A percentile compares a stretch with the other conserved stretches of the same genome.
These are phyloP conservation scores for Didymella pomorum DNA, from an alignment of 2,329 filamentous ascomycete species.

Conservation along the genomic window DNA sequence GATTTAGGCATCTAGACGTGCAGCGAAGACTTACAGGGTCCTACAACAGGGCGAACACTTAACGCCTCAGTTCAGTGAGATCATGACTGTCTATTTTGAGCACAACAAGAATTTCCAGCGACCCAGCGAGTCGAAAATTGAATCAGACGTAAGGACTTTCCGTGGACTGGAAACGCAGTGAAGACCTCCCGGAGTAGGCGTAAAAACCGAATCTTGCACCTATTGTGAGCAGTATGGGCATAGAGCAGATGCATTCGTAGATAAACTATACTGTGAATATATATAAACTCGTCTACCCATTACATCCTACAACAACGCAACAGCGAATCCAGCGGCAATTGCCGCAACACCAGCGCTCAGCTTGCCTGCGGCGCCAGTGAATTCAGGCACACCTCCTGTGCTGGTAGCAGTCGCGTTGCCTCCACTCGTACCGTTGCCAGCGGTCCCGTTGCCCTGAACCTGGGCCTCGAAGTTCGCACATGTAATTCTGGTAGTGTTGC, in stretches of 20 bases:
- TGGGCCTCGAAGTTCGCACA: slow-evolving; percentile 66
- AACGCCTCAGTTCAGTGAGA: too few relatives aligned
- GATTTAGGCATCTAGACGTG: neutral
- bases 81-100: neutral
- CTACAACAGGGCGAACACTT: neutral
- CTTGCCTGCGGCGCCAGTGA: slow-evolving; percentile 27
- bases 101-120: neutral
- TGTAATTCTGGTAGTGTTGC: slow-evolving; percentile 60
- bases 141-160: neutral
- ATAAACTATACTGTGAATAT: too few relatives aligned
- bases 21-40: neutral
- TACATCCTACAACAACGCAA: slow-evolving; percentile 17
- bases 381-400: slow-evolving; percentile 18
- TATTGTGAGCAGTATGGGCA: too few relatives aligned
- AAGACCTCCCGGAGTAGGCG: too few relatives aligned
- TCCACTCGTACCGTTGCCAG: slow-evolving; percentile 19
- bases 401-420: slow-evolving; percentile 22
- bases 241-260: too few relatives aligned
- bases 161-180: neutral
- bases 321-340: slow-evolving; percentile 24
- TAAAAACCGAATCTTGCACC: too few relatives aligned
- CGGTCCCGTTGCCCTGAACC: slow-evolving; percentile 60
- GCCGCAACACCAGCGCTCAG: slow-evolving; percentile 16
- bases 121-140: neutral
- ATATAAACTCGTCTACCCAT: neutral